Evolutionary conservation across 768 basidiomycete genomes (phyloP).

Genomic region (Phaeolepiota aurea): DNA sequence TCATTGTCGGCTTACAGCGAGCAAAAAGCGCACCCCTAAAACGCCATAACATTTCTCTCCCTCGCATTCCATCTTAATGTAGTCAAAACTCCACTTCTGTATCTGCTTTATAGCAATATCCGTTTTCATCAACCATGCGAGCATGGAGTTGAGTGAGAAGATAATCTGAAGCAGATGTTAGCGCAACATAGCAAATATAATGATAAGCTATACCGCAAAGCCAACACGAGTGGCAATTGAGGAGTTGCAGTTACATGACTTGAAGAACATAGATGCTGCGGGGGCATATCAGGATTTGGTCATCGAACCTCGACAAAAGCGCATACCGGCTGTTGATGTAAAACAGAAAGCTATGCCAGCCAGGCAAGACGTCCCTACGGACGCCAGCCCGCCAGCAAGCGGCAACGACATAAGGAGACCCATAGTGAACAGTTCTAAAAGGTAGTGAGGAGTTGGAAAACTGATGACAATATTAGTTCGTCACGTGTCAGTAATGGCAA

Average conservation of each 20-base stretch:
- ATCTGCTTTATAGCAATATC: constrained; percentile 80
- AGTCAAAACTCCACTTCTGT: constrained; percentile 91
- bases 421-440: constrained; percentile 33
- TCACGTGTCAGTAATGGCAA: neutral
- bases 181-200: too few species aligned
- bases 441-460: neutral
- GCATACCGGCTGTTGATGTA: constrained; percentile 74
- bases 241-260: constrained; percentile 98
- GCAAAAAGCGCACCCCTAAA: constrained; percentile 60
- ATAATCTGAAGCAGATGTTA: constrained; percentile 89
- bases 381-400: constrained; percentile 54
- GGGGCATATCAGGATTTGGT: neutral
- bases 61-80: constrained; percentile 96
- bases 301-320: neutral
- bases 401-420: constrained; percentile 70
- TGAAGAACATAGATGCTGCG: constrained; percentile 91
- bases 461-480: neutral
- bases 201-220: constrained; percentile 89
- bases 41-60: constrained; percentile 95
- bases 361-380: constrained; percentile 77
- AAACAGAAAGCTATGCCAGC: constrained; percentile 80
- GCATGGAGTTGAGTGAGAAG: constrained; percentile 89
- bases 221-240: constrained; percentile 96
- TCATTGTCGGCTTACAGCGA: neutral
- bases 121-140: constrained; percentile 96